Evolutionary conservation across 331 rosid genomes (phyloP), one percentile per base, ranked within the genome.

Genomic region (Stylosanthes scabra): DNA sequence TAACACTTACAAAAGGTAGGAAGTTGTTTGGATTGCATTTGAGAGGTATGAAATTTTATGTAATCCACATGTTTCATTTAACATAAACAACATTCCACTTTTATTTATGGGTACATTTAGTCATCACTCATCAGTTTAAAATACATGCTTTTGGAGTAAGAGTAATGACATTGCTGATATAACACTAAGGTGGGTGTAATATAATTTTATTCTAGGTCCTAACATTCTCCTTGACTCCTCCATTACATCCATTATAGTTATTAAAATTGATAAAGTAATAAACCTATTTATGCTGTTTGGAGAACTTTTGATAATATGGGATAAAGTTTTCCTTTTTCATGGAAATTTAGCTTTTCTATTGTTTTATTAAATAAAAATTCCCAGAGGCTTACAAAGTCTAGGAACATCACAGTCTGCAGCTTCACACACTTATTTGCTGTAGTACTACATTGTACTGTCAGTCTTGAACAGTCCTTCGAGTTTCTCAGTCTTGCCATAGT

Each of bases 1-100:
- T 76, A 34, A 13, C n/a, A 16, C n/a, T 54, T 50, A n/a, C 15
- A 3, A 67, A 49, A 56, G 15, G 61, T 20, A 20, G 14, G 29
- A 46, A 68, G 44, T 60, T 68, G 47, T 50, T 63, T 29, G 27
- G 37, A 74, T 74, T 68, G 63, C 49, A 37, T 57, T 74, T 71
- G 57, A 9, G 4, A 9, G 11, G 27, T 31, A 14, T 29, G 28
- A 68, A 20, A 60, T 70, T 55, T 40, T 52, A 20, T 58, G 25
- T 41, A 51, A 34, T 57, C 66, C 46, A 13, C 3, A 56, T 31
- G 66, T 52, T 58, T 15, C 7, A 59, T 49, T 58, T 41, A 65
- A 63, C 16, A 49, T 55, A 54, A 28, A 10, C 16, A 69, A 45
- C 71, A 68, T 68, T 59, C 46, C 64, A 49, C 55, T 45, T 55